A percentile compares a stretch with the other conserved stretches of the same genome.
These are phyloP conservation scores for Elaeis guineensis DNA, from an alignment of 176 grass and related monocot genomes.

Conservation along the genomic window DNA sequence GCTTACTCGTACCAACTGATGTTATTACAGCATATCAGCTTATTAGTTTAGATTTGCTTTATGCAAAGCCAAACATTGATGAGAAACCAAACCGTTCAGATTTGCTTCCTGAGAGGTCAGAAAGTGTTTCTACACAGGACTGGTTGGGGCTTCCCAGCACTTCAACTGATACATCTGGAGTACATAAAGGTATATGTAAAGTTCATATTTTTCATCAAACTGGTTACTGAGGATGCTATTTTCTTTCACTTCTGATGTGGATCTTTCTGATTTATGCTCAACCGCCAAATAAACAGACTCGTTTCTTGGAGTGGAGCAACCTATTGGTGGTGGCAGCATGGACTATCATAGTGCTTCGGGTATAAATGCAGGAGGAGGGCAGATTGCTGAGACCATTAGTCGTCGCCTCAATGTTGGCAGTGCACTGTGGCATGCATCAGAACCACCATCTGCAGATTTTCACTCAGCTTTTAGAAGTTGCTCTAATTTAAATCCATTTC, in stretches of 20 bases:
- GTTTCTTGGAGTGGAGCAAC: conserved; percentile 24
- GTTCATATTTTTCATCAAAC: no score
- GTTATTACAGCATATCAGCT: conserved; percentile 7
- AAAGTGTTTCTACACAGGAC: conserved; percentile 28
- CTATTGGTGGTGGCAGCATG: conserved; percentile 18
- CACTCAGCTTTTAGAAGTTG: background rate
- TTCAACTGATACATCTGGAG: background rate
- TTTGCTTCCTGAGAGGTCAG: conserved; percentile 28
- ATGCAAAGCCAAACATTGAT: conserved; percentile 20
- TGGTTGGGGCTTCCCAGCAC: conserved; percentile 22
- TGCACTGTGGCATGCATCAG: conserved; percentile 19
- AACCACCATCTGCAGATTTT: conserved; percentile 29
- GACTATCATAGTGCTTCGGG: conserved; percentile 19
- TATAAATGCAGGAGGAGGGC: conserved; percentile 12
- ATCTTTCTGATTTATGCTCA: background rate
- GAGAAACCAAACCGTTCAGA: conserved; percentile 18
- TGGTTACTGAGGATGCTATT: no score
- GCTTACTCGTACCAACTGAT: conserved; percentile 12
- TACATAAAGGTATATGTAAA: conserved; percentile 10
- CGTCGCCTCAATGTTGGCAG: conserved; percentile 28
- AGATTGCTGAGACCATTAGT: conserved; percentile 27
- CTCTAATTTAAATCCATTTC: conserved; percentile 40
- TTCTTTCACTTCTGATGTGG: no score
- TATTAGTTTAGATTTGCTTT: conserved; percentile 16
- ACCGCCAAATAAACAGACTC: conserved; percentile 32